phyloP scores from a whole-genome alignment of 1,284 basidiomycete genomes.

The Tilletia horrida region DNA sequence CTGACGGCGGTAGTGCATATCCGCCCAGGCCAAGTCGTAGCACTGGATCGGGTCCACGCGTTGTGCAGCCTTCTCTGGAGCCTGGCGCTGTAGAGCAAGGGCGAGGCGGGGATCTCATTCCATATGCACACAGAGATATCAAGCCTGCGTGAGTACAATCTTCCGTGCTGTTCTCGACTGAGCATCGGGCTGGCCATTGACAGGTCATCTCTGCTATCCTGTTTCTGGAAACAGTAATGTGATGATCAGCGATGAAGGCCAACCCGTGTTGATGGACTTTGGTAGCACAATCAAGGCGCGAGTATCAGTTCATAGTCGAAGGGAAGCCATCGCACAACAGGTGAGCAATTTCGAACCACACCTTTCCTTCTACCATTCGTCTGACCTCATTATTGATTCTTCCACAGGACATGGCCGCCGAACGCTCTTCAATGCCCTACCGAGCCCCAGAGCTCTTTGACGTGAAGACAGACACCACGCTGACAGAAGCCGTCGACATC shows the following conservation, averaged over 20 bases:
- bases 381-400: background rate
- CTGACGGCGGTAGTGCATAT: constrained; percentile 29
- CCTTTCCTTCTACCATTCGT: background rate
- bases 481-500: constrained; percentile 53
- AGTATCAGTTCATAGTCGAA: constrained; percentile 72
- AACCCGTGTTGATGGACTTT: constrained; percentile 92
- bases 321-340: constrained; percentile 64
- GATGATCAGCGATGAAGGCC: constrained; percentile 87
- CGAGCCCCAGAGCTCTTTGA: constrained; percentile 55
- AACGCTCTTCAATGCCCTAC: constrained; percentile 54
- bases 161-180: background rate
- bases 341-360: constrained; percentile 11
- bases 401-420: constrained; percentile 43
- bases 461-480: constrained; percentile 49
- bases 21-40: constrained; percentile 32
- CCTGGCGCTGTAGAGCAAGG: constrained; percentile 58
- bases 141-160: constrained; percentile 78
- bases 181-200: too few relatives aligned
- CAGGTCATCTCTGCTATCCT: background rate
- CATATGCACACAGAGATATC: constrained; percentile 93
- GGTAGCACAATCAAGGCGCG: constrained; percentile 80
- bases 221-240: constrained; percentile 63
- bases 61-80: constrained; percentile 14
- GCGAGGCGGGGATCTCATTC: constrained; percentile 57
- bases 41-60: background rate